phyloP scores from a whole-genome alignment of 139 green algal genomes.

The Chlorella sorokiniana region DNA sequence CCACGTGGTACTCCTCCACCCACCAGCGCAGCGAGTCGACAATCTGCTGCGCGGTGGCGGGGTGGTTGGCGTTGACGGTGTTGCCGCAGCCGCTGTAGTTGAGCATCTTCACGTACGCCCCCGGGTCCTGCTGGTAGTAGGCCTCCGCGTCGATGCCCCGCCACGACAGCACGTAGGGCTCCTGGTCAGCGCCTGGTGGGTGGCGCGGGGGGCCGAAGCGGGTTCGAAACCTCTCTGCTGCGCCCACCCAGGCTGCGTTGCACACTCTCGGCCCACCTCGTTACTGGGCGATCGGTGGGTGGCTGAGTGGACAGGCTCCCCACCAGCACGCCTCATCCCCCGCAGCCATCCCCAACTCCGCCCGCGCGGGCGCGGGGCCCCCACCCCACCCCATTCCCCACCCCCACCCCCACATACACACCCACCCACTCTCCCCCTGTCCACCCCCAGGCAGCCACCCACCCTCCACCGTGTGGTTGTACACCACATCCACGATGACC shows the following conservation, averaged over 20 bases:
- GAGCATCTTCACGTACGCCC: slow-evolving; percentile 70
- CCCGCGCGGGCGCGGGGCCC: too few species aligned
- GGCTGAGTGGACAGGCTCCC: too few species aligned
- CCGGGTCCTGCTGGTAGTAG: slow-evolving; percentile 85
- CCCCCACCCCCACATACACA: not conserved
- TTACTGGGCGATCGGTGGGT: too few species aligned
- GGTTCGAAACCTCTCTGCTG: too few species aligned
- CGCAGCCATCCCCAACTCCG: too few species aligned
- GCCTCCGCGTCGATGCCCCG: slow-evolving; percentile 80
- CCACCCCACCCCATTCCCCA: too few species aligned
- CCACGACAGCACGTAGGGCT: slow-evolving; percentile 77
- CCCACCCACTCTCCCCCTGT: slow-evolving; percentile 53
- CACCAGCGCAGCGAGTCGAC: slow-evolving; percentile 80
- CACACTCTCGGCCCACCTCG: too few species aligned
- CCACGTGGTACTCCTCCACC: slow-evolving; percentile 91
- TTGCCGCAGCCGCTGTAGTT: slow-evolving; percentile 93
- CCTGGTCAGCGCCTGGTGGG: slow-evolving; percentile 64
- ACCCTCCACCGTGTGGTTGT: slow-evolving; percentile 94
- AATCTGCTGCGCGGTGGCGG: slow-evolving; percentile 75
- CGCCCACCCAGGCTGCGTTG: too few species aligned
- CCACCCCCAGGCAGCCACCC: slow-evolving; percentile 17
- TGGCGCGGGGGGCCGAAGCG: not conserved
- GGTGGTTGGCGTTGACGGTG: slow-evolving; percentile 89
- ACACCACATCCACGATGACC: slow-evolving; percentile 94
- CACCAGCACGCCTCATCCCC: too few species aligned